phyloP scores from a whole-genome alignment of 441 rosid genomes.

The Melastoma candidum region DNA sequence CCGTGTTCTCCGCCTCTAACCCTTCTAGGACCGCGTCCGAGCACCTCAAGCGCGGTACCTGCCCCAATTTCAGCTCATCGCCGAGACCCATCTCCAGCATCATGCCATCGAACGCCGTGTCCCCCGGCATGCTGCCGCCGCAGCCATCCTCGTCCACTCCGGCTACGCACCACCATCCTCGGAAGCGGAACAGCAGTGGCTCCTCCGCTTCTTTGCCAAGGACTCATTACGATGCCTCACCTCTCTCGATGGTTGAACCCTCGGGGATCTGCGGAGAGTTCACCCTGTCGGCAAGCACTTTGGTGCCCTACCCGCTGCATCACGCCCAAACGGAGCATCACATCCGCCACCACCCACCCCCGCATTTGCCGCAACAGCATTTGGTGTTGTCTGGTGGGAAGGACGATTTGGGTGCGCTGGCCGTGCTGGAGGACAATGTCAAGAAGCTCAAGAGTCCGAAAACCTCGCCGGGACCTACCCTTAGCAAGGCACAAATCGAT shows the following conservation, averaged over 20 bases:
- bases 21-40: conserved; percentile 98
- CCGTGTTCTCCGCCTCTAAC: conserved; percentile 96
- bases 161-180: conserved; percentile 12
- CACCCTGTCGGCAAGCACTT: conserved; percentile 15
- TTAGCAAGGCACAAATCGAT: conserved; percentile 74
- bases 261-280: conserved; percentile 50
- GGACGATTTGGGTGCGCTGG: conserved; percentile 81
- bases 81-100: conserved; percentile 64
- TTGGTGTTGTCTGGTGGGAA: conserved; percentile 90
- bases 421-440: conserved; percentile 91
- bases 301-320: conserved; percentile 12
- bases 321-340: conserved; percentile 5
- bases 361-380: conserved; percentile 35
- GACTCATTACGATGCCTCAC: conserved; percentile 32
- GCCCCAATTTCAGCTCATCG: conserved; percentile 70
- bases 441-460: conserved; percentile 90
- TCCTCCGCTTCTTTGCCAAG: conserved; percentile 13
- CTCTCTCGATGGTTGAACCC: conserved; percentile 63
- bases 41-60: conserved; percentile 93
- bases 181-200: conserved; percentile 29
- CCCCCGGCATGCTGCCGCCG: not conserved
- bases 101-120: conserved; percentile 35
- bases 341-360: conserved; percentile 11
- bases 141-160: conserved; percentile 26
- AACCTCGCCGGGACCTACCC: conserved; percentile 58